Conservation (phyloP, 192 early-diverging fungal genomes). For the Umbelopsis vinacea region DNA sequence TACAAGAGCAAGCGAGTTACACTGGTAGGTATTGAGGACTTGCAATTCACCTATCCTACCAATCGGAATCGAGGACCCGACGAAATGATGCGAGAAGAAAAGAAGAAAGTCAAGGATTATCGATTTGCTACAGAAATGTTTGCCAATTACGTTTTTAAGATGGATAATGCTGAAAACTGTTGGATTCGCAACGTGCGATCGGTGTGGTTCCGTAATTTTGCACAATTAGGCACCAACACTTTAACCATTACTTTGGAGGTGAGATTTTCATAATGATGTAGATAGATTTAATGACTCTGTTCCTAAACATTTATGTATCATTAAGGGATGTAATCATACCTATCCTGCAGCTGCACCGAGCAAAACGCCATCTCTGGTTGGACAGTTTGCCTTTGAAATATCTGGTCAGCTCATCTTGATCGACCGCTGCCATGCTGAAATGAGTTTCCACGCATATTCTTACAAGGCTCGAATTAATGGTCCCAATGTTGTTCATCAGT, state of each 20-base stretch:
- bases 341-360: slow-evolving; percentile 11
- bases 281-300: no score
- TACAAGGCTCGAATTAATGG: slow-evolving; percentile 48
- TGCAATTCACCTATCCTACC: slow-evolving; percentile 39
- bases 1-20: slow-evolving; percentile 41
- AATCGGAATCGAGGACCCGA: slow-evolving; percentile 40
- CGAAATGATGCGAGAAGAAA: slow-evolving; percentile 42
- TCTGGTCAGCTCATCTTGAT: slow-evolving; percentile 49
- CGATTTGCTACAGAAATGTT: slow-evolving; percentile 52
- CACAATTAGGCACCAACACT: slow-evolving; percentile 33
- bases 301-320: background rate
- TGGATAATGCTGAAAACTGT: slow-evolving; percentile 44
- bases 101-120: slow-evolving; percentile 45
- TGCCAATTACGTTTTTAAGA: slow-evolving; percentile 42
- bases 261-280: background rate
- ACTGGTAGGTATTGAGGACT: slow-evolving; percentile 40
- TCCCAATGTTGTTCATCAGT: slow-evolving; percentile 48
- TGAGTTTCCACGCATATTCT: slow-evolving; percentile 49
- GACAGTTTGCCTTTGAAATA: slow-evolving; percentile 55
- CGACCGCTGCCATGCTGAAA: slow-evolving; percentile 42
- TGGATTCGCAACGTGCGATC: slow-evolving; percentile 43
- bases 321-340: slow-evolving; percentile 32
- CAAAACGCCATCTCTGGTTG: slow-evolving; percentile 28
- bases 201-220: slow-evolving; percentile 51
- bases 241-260: slow-evolving; percentile 45